A percentile compares a stretch with the other conserved stretches of the same genome.
Conservation (phyloP, 2,329 filamentous ascomycete species). For the Penicillium fuscoglaucum region DNA sequence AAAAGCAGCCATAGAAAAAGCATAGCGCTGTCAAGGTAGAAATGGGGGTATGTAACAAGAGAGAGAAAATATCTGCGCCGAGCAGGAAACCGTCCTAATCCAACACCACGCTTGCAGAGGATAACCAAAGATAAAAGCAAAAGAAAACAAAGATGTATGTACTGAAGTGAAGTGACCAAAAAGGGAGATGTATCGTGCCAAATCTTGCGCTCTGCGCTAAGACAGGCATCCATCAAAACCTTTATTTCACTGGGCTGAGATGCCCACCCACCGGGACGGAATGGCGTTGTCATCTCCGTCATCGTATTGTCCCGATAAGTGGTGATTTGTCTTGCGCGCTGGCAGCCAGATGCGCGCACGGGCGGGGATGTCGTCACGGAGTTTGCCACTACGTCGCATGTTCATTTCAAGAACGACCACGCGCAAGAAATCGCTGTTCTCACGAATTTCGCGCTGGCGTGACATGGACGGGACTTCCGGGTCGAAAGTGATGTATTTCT, state of each 20-base stretch:
- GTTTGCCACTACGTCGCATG: conserved; percentile 64
- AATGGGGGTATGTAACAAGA: conserved; percentile 17
- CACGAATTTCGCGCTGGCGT: conserved; percentile 62
- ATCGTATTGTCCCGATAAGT: conserved; percentile 23
- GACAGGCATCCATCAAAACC: background rate
- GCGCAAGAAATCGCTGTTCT: conserved; percentile 64
- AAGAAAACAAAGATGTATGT: conserved; percentile 12
- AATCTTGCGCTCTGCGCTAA: conserved; percentile 18
- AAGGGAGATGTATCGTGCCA: background rate
- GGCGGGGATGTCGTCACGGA: conserved; percentile 56
- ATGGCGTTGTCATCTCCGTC: conserved; percentile 24
- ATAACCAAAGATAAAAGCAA: conserved; percentile 2
- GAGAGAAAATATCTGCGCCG: conserved; percentile 14
- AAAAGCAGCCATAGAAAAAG: background rate
- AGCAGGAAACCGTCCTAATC: conserved; percentile 18
- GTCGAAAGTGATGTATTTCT: conserved; percentile 34
- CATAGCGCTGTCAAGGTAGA: background rate
- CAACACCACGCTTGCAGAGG: conserved; percentile 25
- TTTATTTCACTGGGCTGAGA: conserved; percentile 16
- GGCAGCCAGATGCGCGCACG: conserved; percentile 62
- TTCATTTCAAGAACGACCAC: conserved; percentile 68
- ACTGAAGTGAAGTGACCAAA: conserved; percentile 6
- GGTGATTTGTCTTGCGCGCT: conserved; percentile 47
- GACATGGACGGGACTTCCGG: conserved; percentile 45
- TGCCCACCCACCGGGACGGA: conserved; percentile 26